Percentiles rank a stretch among this genome's conserved stretches.
phyloP scores from a whole-genome alignment of 306 rosid genomes.

The Heteromeles arbutifolia region DNA sequence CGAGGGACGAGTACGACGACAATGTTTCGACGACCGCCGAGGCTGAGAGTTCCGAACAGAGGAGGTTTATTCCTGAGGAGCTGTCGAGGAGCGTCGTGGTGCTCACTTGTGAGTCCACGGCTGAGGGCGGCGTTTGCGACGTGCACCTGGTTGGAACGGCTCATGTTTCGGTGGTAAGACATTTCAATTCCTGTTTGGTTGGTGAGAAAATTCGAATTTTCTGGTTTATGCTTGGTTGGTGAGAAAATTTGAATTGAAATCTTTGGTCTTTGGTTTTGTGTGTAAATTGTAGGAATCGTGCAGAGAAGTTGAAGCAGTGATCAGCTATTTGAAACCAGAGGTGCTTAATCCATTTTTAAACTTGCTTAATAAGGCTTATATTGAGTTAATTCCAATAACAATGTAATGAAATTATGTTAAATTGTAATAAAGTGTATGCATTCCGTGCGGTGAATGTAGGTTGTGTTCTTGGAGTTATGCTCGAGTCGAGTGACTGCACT shows the following conservation, averaged over 20 bases:
- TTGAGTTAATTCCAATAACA: not conserved
- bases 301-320: conserved; percentile 71
- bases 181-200: not conserved
- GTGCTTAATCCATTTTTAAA: conserved; percentile 34
- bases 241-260: not conserved
- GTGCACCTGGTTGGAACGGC: conserved; percentile 88
- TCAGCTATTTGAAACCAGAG: conserved; percentile 77
- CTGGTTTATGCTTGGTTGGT: not conserved
- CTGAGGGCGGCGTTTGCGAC: conserved; percentile 61
- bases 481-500: conserved; percentile 71
- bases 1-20: conserved; percentile 13
- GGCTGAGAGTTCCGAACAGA: conserved; percentile 20
- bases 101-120: conserved; percentile 69
- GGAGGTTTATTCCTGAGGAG: conserved; percentile 56
- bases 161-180: conserved; percentile 73
- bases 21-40: conserved; percentile 10
- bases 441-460: conserved; percentile 44
- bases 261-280: conserved; percentile 10
- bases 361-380: not conserved
- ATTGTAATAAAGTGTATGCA: not conserved
- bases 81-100: conserved; percentile 55
- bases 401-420: not conserved
- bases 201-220: not conserved
- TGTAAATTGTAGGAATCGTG: conserved; percentile 64
- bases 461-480: conserved; percentile 88